A percentile compares a stretch with the other conserved stretches of the same genome.
Conservation (phyloP, 257 asterid species). For the Solanum clarkiae region DNA sequence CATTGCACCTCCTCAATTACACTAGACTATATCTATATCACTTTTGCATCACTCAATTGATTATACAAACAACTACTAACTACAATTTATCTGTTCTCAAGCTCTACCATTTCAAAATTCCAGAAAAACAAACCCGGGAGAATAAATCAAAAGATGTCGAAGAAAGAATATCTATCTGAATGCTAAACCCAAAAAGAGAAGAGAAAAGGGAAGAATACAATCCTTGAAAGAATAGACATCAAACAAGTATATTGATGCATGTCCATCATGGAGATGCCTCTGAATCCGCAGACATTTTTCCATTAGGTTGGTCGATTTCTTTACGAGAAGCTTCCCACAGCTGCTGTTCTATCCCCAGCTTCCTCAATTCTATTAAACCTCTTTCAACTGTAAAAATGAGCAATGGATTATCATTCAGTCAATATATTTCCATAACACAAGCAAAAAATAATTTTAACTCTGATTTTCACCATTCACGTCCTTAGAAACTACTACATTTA, state of each 20-base stretch:
- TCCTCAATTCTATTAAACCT: constrained; percentile 71
- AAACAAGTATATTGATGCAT: background rate
- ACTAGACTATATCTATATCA: background rate
- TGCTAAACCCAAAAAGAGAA: background rate
- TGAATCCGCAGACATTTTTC: background rate
- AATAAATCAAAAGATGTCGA: background rate
- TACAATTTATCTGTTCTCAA: background rate
- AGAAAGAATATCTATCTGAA: background rate
- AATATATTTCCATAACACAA: background rate
- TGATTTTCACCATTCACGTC: background rate
- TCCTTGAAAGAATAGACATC: background rate
- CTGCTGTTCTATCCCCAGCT: constrained; percentile 66
- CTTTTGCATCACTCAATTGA: background rate
- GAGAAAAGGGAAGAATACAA: background rate
- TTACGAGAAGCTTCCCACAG: constrained; percentile 95
- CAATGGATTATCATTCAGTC: background rate
- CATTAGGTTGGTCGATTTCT: constrained; percentile 42
- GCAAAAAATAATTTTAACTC: background rate
- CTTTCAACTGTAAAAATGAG: constrained; percentile 51
- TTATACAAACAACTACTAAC: background rate
- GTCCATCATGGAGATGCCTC: constrained; percentile 1
- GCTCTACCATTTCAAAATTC: background rate
- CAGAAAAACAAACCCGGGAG: background rate
- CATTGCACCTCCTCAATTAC: background rate
- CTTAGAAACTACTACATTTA: background rate